Percentiles rank a stretch among this genome's conserved stretches.
Conservation (phyloP, 1,284 basidiomycete genomes). For the Cryptococcus sp. region DNA sequence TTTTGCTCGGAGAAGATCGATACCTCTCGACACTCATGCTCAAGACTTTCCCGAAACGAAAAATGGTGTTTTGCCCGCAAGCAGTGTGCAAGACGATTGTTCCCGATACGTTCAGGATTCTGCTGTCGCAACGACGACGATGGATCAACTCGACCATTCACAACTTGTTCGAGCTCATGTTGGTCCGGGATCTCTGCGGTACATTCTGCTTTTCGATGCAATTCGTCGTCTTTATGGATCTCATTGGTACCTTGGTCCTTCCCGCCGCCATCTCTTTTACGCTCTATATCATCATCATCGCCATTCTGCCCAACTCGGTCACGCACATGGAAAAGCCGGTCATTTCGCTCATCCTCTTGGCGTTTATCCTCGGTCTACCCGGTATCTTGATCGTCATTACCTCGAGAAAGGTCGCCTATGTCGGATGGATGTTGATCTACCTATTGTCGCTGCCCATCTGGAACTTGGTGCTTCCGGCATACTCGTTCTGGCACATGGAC, state of each 20-base stretch:
- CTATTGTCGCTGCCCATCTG: constrained; percentile 87
- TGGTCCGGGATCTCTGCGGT: constrained; percentile 90
- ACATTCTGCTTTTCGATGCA: constrained; percentile 98
- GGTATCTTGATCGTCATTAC: constrained; percentile 92
- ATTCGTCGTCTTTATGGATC: constrained; percentile 96
- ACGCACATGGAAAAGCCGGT: constrained; percentile 61
- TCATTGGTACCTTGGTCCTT: constrained; percentile 89
- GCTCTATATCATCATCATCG: constrained; percentile 79
- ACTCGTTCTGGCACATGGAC: constrained; percentile 98
- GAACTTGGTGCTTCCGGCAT: constrained; percentile 91
- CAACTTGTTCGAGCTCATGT: constrained; percentile 87
- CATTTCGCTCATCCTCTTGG: constrained; percentile 90
- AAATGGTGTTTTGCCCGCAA: constrained; percentile 98
- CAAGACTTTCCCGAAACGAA: constrained; percentile 97
- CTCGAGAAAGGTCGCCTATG: constrained; percentile 84
- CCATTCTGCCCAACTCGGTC: constrained; percentile 68
- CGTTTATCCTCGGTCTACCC: constrained; percentile 90
- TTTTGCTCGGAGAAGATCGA: constrained; percentile 97
- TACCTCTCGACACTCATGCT: constrained; percentile 93
- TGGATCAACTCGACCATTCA: constrained; percentile 99
- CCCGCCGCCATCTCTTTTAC: constrained; percentile 98
- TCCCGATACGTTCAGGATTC: constrained; percentile 87
- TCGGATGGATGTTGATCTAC: constrained; percentile 97
- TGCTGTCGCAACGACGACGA: constrained; percentile 92
- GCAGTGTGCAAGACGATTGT: constrained; percentile 98